phyloP scores from a whole-genome alignment of 139 green algal genomes.

The Diplosphaera chodatii region DNA sequence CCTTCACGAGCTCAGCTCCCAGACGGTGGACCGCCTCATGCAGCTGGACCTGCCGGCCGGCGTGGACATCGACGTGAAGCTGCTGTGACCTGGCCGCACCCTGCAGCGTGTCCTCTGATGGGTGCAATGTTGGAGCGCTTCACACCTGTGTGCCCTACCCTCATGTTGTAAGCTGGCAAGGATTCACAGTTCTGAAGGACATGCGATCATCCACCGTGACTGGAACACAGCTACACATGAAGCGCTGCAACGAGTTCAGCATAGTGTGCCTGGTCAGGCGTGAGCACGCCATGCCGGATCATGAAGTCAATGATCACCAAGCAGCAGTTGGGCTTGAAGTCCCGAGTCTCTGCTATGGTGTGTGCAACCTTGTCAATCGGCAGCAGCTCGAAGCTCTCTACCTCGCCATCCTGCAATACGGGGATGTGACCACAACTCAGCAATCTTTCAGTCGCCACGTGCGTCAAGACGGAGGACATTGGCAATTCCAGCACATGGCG shows the following conservation, averaged over 20 bases:
- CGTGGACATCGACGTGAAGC: constrained; percentile 70
- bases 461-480: too few relatives aligned
- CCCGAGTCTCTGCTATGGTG: constrained; percentile 39
- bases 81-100: constrained; percentile 15
- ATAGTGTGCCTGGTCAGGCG: constrained; percentile 61
- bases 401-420: constrained; percentile 51
- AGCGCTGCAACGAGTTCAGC: constrained; percentile 52
- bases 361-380: constrained; percentile 58
- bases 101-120: constrained; percentile 18
- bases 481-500: too few relatives aligned
- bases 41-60: constrained; percentile 71
- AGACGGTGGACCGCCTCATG: constrained; percentile 81
- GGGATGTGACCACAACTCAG: neutral
- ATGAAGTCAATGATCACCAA: constrained; percentile 91
- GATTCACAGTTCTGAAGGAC: too few relatives aligned
- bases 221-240: too few relatives aligned
- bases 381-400: constrained; percentile 74
- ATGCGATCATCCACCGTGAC: too few relatives aligned
- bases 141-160: too few relatives aligned
- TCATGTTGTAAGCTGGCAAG: too few relatives aligned
- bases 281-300: constrained; percentile 52
- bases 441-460: neutral
- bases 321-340: constrained; percentile 95
- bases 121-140: too few relatives aligned
- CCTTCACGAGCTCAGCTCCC: constrained; percentile 53